These are phyloP conservation scores for Codiaeum variegatum DNA, from an alignment of 441 rosid genomes.

Conservation along the genomic window DNA sequence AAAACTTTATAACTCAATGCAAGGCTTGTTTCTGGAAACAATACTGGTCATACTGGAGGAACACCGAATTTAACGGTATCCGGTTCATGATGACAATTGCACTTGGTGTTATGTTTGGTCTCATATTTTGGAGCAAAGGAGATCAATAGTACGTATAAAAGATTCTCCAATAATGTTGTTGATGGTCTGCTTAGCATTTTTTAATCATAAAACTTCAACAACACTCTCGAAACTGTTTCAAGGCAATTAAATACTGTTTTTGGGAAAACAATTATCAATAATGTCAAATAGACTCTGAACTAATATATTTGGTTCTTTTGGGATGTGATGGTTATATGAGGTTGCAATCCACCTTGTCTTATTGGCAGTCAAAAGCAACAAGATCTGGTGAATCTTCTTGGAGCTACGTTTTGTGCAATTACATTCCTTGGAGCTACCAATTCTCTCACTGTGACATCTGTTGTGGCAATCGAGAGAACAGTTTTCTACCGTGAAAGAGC, in stretches of 20 bases:
- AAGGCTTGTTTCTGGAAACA: conserved; percentile 68
- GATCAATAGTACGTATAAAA: conserved; percentile 31
- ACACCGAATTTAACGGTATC: conserved; percentile 24
- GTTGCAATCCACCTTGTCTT: not conserved
- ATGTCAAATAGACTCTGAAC: too few relatives aligned
- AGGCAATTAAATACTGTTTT: too few relatives aligned
- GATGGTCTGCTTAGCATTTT: too few relatives aligned
- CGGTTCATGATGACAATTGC: conserved; percentile 43
- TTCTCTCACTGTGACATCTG: conserved; percentile 53
- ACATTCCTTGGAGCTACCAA: conserved; percentile 79
- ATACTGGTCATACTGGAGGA: conserved; percentile 65
- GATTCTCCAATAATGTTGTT: too few relatives aligned
- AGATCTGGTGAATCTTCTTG: conserved; percentile 46
- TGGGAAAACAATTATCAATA: too few relatives aligned
- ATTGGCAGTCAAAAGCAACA: conserved; percentile 17
- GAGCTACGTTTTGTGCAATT: conserved; percentile 60
- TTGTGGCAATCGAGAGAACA: conserved; percentile 64
- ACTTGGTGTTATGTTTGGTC: conserved; percentile 49
- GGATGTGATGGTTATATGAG: too few relatives aligned
- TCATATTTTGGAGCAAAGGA: conserved; percentile 55
- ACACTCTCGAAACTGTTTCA: too few relatives aligned
- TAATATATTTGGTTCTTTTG: too few relatives aligned
- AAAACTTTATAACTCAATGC: conserved; percentile 49
- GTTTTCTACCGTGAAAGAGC: conserved; percentile 91
- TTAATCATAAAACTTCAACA: too few relatives aligned